Conservation (phyloP, 2,329 filamentous ascomycete species). For the Coniochaeta sp. region DNA sequence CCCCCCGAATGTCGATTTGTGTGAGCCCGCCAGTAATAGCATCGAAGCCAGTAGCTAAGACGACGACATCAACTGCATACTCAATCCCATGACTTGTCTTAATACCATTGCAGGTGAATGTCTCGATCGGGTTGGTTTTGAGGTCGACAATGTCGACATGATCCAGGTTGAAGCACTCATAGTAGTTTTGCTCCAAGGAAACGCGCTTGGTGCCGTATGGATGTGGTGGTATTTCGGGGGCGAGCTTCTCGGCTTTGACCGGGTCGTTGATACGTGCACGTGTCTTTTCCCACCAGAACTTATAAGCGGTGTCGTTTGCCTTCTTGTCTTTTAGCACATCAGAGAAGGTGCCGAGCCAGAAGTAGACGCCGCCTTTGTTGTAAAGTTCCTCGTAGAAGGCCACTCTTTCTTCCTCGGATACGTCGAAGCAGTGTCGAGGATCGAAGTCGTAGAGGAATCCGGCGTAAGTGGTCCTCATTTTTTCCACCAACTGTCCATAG, state of each 20-base stretch:
- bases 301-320: constrained; percentile 20
- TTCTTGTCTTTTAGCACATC: constrained; percentile 20
- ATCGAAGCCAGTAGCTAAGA: constrained; percentile 26
- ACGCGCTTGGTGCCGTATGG: constrained; percentile 38
- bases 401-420: constrained; percentile 22
- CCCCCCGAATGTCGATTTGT: constrained; percentile 22
- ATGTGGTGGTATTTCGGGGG: constrained; percentile 7
- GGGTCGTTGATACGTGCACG: constrained; percentile 26
- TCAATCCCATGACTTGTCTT: constrained; percentile 21
- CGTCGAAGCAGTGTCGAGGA: constrained; percentile 21
- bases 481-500: constrained; percentile 23
- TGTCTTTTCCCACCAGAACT: constrained; percentile 27
- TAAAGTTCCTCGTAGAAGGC: constrained; percentile 24
- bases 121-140: constrained; percentile 28
- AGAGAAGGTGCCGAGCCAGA: constrained; percentile 19
- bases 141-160: constrained; percentile 41
- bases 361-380: constrained; percentile 29
- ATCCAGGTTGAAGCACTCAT: constrained; percentile 36
- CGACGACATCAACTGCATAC: constrained; percentile 29
- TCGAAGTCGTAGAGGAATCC: constrained; percentile 23
- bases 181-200: constrained; percentile 39
- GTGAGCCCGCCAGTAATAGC: constrained; percentile 24
- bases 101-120: constrained; percentile 31
- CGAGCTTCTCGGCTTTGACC: constrained; percentile 23
- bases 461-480: constrained; percentile 15